These are phyloP conservation scores for Mycena albidolilacea DNA, from an alignment of 768 basidiomycete species.

Conservation along the genomic window DNA sequence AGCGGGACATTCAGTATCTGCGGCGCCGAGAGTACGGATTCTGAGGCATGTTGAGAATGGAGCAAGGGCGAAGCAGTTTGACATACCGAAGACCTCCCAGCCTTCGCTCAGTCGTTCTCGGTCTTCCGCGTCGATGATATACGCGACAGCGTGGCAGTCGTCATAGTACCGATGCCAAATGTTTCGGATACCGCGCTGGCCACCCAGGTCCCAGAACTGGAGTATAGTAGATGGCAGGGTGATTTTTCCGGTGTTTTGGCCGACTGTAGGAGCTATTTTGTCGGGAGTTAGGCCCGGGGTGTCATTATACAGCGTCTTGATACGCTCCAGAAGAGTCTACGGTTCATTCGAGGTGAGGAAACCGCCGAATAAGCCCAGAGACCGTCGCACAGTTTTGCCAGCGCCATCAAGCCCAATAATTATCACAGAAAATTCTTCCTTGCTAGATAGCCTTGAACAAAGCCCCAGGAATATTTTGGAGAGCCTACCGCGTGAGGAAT, in stretches of 20 bases:
- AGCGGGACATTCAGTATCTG: constrained; percentile 93
- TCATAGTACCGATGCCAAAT: constrained; percentile 98
- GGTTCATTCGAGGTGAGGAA: constrained; percentile 24
- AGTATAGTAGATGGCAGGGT: constrained; percentile 93
- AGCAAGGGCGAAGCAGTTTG: neutral
- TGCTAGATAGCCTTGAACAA: constrained; percentile 57
- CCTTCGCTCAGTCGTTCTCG: constrained; percentile 91
- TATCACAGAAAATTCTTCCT: constrained; percentile 93
- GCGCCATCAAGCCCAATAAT: constrained; percentile 95
- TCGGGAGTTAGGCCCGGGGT: constrained; percentile 90
- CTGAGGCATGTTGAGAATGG: constrained; percentile 54
- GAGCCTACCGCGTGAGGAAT: constrained; percentile 82
- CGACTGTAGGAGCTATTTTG: constrained; percentile 96
- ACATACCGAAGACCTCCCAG: constrained; percentile 97
- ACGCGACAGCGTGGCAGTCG: constrained; percentile 97
- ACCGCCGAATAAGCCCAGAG: neutral
- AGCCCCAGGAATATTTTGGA: neutral
- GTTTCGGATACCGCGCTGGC: constrained; percentile 92
- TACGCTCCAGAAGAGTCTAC: constrained; percentile 91
- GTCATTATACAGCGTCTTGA: constrained; percentile 93
- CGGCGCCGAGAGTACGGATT: constrained; percentile 89
- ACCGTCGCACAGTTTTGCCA: constrained; percentile 82
- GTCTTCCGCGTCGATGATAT: constrained; percentile 95
- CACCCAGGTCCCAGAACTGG: constrained; percentile 98
- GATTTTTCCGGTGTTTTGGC: constrained; percentile 97